Evolutionary conservation across 768 basidiomycete genomes (phyloP), one percentile per base, ranked within the genome.

Genomic region (Hericium erinaceus): DNA sequence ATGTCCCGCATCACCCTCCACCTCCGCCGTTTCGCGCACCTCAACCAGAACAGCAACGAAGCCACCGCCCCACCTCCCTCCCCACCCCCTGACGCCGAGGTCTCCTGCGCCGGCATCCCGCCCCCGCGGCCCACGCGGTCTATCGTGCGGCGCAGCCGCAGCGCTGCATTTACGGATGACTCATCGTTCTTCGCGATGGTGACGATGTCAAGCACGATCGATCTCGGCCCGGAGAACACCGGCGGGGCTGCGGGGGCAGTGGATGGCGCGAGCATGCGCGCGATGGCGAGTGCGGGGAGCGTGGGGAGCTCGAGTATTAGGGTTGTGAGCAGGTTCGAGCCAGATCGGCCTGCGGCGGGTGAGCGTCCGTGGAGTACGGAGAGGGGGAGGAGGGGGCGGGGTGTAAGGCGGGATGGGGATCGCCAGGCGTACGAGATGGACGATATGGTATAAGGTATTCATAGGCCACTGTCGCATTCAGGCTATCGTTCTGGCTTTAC

Each of bases 1-100:
- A 83, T 85, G 77, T 84, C 82, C 7, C 78, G 84, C 13, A 85
- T 86, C 57, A 85, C 83, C 2, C 74, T 86, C 44, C 82, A 80
- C 65, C 72, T 85, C 38, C 33, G 38, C 15, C 46, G 33, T 7
- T 56, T 56, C 10, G 15, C 18, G 7, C 9, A 51, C 22, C 9
- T 26, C 26, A 20, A 7, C 49, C 49, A 12, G 22, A 51, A 6
- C 11, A 16, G 18, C 49, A 51, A 11, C 3, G 28, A 22, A 11
- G 20, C 15, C 22, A 24, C 37, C 52, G 16, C 39, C 37, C 12
- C 26, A n/a, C 6, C 37, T 2, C 3, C 11, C 9, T 39, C 15
- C 16, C 52, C 39, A 10, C 4, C 52, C 37, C 5, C 52, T 11
- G 3, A 9, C 10, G 13, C 33, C 26, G 37, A 24, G 18, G 15